phyloP scores from a whole-genome alignment of 139 green algal genomes.

The Chlamydomonas sp. region DNA sequence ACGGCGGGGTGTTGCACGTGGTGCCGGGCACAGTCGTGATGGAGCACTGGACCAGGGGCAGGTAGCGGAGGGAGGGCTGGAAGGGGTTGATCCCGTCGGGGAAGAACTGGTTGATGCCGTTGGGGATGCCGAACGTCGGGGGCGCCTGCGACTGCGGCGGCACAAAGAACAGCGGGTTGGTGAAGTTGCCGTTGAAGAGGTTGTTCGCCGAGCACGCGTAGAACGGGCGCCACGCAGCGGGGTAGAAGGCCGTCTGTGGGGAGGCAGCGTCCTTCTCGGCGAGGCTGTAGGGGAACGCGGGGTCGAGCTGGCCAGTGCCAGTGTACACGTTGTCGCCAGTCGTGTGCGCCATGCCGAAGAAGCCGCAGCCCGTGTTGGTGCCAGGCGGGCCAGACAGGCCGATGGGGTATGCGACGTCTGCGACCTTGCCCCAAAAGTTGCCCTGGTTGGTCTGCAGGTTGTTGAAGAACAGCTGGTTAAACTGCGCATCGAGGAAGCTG shows the following conservation, averaged over 20 bases:
- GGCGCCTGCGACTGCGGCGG: not conserved
- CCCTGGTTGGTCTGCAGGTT: not conserved
- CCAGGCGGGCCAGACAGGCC: constrained; percentile 1
- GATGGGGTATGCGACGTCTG: not conserved
- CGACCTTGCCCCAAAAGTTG: constrained; percentile 7
- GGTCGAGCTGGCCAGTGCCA: too few relatives aligned
- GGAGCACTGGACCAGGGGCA: too few relatives aligned
- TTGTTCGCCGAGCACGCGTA: constrained; percentile 9
- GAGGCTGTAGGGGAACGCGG: too few relatives aligned
- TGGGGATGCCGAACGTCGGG: not conserved
- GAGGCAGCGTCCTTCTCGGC: too few relatives aligned
- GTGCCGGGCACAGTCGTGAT: not conserved
- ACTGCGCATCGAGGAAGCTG: not conserved
- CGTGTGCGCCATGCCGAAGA: constrained; percentile 4
- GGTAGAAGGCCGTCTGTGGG: too few relatives aligned
- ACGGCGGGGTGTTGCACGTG: not conserved
- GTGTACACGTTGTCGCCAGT: too few relatives aligned
- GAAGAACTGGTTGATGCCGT: constrained; percentile 6
- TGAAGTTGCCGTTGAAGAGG: too few relatives aligned
- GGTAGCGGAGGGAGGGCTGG: too few relatives aligned
- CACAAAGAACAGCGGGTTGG: too few relatives aligned
- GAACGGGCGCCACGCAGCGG: too few relatives aligned
- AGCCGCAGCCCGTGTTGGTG: not conserved
- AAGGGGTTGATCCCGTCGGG: too few relatives aligned
- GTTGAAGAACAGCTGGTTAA: not conserved